Evolutionary conservation across 495 filamentous ascomycete species (phyloP).

Genomic region (Glarea lozoyensis): DNA sequence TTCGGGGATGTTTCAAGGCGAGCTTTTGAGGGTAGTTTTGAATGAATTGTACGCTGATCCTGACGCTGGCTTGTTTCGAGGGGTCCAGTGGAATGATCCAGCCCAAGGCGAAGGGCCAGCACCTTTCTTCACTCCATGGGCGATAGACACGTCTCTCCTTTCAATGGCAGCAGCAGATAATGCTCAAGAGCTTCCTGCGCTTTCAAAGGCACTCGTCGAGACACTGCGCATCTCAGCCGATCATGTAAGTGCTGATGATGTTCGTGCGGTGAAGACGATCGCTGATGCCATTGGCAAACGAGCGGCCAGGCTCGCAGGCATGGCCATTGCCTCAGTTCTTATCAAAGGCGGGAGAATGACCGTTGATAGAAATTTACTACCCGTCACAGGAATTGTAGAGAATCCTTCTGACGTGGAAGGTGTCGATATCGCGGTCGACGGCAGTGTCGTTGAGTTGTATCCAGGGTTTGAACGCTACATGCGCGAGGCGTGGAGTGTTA

Average conservation of each 20-base stretch:
- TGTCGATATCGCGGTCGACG: constrained; percentile 85
- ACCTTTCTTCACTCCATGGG: constrained; percentile 66
- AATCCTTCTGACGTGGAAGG: too few relatives aligned
- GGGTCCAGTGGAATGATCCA: constrained; percentile 25
- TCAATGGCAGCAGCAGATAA: constrained; percentile 69
- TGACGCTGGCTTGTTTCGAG: neutral
- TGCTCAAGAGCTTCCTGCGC: constrained; percentile 47
- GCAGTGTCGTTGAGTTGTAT: constrained; percentile 81
- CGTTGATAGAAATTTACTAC: too few relatives aligned
- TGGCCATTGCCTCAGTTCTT: constrained; percentile 74
- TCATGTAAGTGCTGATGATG: constrained; percentile 55
- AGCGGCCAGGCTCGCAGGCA: constrained; percentile 78
- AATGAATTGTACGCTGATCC: constrained; percentile 51
- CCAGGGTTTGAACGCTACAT: constrained; percentile 73
- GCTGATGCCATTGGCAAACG: constrained; percentile 77
- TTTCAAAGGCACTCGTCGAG: constrained; percentile 55
- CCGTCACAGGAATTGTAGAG: too few relatives aligned
- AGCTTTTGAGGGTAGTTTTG: constrained; percentile 72
- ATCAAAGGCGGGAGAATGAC: constrained; percentile 46
- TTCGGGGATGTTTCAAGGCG: constrained; percentile 93
- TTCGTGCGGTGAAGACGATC: constrained; percentile 69
- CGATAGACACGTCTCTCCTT: constrained; percentile 76
- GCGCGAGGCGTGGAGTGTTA: constrained; percentile 57
- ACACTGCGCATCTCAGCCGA: constrained; percentile 59
- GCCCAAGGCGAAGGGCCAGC: constrained; percentile 53